Base-by-base conservation (phyloP, 73 alveolate genomes). In the Durusdinium trenchii region DNA sequence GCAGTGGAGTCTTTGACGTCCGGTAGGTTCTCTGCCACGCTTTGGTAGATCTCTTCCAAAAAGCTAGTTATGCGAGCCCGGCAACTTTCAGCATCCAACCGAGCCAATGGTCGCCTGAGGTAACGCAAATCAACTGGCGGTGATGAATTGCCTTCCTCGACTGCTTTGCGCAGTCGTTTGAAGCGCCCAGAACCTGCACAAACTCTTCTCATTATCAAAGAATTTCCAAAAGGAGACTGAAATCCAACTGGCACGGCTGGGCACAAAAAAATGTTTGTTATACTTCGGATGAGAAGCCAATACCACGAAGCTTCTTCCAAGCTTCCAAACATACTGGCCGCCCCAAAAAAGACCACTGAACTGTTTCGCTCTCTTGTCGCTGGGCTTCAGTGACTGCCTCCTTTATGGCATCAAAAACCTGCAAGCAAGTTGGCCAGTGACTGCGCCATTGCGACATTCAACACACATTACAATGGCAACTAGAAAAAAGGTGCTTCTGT, bases 121-220 rank as follows among this genome's bases (percentile, higher is more conserved):
- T n/a, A 76, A 12, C 86, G 9, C 54, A 76, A 46, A 42, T 76
- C 86, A 14, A 46, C 86, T 1, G 86, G 86, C 35, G 86, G 86
- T 35, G 86, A 50, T 14, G 40, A 16, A 40, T n/a, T 42, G 50
- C 86, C 86, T 20, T n/a, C 57, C 36, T 3, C 28, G 12, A 46
- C 86, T 14, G 86, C 86, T 7, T 3, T 42, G 32, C 54, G 12
- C 50, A 76, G 51, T 1, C 9, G 40, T 35, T 36, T 20, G 12
- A 46, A 40, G 28, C 38, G n/a, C 38, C 3, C 40, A 18, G 86
- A 40, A 32, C 51, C 51, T 32, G 30, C n/a, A n/a, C n/a, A n/a
- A n/a, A n/a, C n/a, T n/a, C n/a, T n/a, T n/a, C n/a, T n/a, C n/a
- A n/a, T n/a, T n/a, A n/a, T n/a, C n/a, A n/a, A n/a, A n/a, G n/a